These are phyloP conservation scores for Flaveria floridana DNA, from an alignment of 140 eudicot genomes.

Conservation along the genomic window DNA sequence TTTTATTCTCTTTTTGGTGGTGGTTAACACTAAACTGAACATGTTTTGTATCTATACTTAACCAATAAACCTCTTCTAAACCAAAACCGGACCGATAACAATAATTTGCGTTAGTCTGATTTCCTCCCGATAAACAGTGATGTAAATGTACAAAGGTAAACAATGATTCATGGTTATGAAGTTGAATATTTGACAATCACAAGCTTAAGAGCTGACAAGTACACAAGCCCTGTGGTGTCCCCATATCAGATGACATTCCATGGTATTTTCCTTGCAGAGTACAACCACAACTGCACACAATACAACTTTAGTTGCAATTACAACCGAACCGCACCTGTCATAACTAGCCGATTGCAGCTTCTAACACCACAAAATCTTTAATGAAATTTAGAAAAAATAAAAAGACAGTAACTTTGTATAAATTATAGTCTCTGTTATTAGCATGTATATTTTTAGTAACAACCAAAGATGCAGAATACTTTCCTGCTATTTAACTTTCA, in stretches of 20 bases:
- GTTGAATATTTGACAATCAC: not conserved
- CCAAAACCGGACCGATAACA: too few species aligned
- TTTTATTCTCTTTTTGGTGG: too few species aligned
- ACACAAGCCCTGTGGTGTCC: not conserved
- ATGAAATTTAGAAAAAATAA: not conserved
- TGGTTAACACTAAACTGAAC: too few species aligned
- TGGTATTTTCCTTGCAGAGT: too few species aligned
- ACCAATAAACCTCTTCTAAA: too few species aligned
- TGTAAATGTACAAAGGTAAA: too few species aligned
- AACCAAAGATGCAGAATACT: conserved; percentile 25
- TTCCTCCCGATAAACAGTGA: too few species aligned
- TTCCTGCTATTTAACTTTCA: conserved; percentile 18
- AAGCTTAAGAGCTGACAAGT: not conserved
- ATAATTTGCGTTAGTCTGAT: too few species aligned
- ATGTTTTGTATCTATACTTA: too few species aligned
- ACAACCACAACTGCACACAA: not conserved
- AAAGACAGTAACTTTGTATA: not conserved
- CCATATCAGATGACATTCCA: too few species aligned
- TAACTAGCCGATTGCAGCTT: not conserved
- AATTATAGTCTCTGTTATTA: conserved; percentile 11
- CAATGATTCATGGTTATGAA: not conserved
- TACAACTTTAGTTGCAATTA: not conserved
- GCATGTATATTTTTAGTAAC: conserved; percentile 26
- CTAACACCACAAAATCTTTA: not conserved
- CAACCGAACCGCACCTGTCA: too few species aligned